These are phyloP conservation scores for Fusarium sp. DNA, from an alignment of 2,329 filamentous ascomycete genomes.

Conservation along the genomic window DNA sequence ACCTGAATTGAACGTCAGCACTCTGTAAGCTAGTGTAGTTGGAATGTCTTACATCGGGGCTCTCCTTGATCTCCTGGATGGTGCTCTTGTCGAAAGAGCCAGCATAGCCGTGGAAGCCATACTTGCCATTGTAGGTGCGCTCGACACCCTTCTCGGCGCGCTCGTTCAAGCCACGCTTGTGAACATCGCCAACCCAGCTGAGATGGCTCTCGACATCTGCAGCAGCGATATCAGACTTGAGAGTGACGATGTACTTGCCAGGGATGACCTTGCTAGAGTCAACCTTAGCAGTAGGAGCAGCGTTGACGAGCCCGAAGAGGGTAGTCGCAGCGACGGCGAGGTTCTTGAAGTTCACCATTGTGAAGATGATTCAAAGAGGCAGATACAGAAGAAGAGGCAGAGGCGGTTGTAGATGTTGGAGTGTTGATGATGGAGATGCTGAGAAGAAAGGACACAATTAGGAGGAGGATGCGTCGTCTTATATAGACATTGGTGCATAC, in stretches of 20 bases:
- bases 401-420: conserved; percentile 13
- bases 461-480: conserved; percentile 27
- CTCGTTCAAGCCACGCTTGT: conserved; percentile 66
- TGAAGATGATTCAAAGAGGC: conserved; percentile 21
- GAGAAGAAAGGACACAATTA: conserved; percentile 10
- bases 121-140: conserved; percentile 49
- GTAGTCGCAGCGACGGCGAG: conserved; percentile 45
- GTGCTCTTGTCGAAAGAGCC: conserved; percentile 58
- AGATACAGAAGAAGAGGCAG: conserved; percentile 2
- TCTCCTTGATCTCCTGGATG: conserved; percentile 57
- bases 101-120: conserved; percentile 58
- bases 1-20: conserved; percentile 44
- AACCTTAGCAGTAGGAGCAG: conserved; percentile 42
- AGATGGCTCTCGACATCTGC: conserved; percentile 63
- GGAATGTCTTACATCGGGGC: conserved; percentile 56
- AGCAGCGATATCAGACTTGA: conserved; percentile 64
- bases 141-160: conserved; percentile 57
- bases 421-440: conserved; percentile 28
- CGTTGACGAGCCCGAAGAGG: conserved; percentile 42
- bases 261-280: conserved; percentile 48
- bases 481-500: conserved; percentile 35
- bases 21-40: not conserved
- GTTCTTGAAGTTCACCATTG: conserved; percentile 51
- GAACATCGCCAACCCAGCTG: conserved; percentile 63
- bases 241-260: conserved; percentile 71